Conservation (phyloP, 352 stramenopile species). For the Globisporangium apiculatum region DNA sequence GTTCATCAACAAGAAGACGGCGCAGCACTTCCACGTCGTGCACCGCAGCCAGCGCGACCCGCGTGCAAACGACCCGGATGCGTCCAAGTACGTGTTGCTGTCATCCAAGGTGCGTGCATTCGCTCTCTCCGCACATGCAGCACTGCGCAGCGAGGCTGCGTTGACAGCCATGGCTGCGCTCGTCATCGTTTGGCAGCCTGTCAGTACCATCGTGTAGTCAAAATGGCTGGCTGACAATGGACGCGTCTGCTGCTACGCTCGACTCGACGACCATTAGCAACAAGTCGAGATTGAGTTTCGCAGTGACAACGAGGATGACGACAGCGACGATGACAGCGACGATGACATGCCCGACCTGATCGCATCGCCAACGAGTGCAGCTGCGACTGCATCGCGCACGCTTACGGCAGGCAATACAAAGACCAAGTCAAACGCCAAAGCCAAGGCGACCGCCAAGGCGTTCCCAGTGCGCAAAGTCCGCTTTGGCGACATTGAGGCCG, state of each 20-base stretch:
- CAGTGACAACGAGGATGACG: constrained; percentile 38
- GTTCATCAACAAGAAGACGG: constrained; percentile 84
- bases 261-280: constrained; percentile 10
- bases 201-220: neutral
- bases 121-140: neutral
- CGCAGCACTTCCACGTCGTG: constrained; percentile 84
- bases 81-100: constrained; percentile 80
- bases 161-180: neutral
- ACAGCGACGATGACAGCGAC: constrained; percentile 28
- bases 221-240: neutral
- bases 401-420: constrained; percentile 4
- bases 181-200: no score
- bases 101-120: constrained; percentile 32
- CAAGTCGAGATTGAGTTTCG: constrained; percentile 61
- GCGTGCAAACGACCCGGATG: constrained; percentile 68
- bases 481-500: constrained; percentile 53
- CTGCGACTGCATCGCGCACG: neutral
- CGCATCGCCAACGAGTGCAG: constrained; percentile 13
- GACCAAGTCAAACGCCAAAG: constrained; percentile 13
- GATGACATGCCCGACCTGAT: constrained; percentile 51
- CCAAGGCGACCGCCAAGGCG: constrained; percentile 2
- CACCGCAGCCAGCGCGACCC: constrained; percentile 81
- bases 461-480: constrained; percentile 57
- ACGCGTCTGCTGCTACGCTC: neutral
- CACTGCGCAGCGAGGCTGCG: no score